Percentiles rank a stretch among this genome's conserved stretches.
Conservation (phyloP, 75 land plant species). For the Adiantum capillusveneris region DNA sequence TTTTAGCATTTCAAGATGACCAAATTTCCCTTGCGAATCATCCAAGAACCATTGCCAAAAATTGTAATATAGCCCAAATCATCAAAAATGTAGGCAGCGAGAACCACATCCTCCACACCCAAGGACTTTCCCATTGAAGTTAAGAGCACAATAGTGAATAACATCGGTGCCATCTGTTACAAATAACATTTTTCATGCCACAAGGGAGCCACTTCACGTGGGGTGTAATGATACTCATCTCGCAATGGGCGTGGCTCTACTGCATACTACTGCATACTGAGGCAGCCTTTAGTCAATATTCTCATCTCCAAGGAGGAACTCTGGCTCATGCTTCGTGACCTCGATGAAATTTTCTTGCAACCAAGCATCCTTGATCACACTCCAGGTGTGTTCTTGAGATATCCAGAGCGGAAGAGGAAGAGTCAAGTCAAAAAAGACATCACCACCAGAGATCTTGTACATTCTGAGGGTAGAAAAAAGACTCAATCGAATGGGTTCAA, state of each 20-base stretch:
- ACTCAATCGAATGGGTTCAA: conserved; percentile 52
- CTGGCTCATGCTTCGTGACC: conserved; percentile 85
- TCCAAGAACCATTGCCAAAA: too few species aligned
- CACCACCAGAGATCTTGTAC: conserved; percentile 45
- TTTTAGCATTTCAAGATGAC: too few species aligned
- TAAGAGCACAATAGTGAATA: conserved; percentile 79
- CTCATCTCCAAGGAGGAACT: conserved; percentile 67
- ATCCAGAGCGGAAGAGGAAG: conserved; percentile 86
- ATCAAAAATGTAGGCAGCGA: conserved; percentile 75
- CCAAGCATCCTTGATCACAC: conserved; percentile 60
- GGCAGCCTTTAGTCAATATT: conserved; percentile 11
- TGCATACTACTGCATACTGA: conserved; percentile 10
- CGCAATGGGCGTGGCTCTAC: conserved; percentile 20
- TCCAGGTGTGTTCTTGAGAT: conserved; percentile 50
- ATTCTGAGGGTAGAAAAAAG: conserved; percentile 48
- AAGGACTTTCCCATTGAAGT: conserved; percentile 77
- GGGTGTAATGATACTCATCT: conserved; percentile 71
- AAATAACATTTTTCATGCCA: conserved; percentile 83
- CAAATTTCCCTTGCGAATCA: too few species aligned
- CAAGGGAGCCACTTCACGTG: conserved; percentile 68
- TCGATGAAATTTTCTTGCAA: conserved; percentile 59
- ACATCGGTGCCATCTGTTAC: conserved; percentile 87
- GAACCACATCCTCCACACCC: conserved; percentile 93
- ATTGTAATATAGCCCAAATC: too few species aligned
- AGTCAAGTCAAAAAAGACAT: conserved; percentile 76